Evolutionary conservation across 257 asterid genomes (phyloP).

Genomic region (Fraxinus quadrangulata): DNA sequence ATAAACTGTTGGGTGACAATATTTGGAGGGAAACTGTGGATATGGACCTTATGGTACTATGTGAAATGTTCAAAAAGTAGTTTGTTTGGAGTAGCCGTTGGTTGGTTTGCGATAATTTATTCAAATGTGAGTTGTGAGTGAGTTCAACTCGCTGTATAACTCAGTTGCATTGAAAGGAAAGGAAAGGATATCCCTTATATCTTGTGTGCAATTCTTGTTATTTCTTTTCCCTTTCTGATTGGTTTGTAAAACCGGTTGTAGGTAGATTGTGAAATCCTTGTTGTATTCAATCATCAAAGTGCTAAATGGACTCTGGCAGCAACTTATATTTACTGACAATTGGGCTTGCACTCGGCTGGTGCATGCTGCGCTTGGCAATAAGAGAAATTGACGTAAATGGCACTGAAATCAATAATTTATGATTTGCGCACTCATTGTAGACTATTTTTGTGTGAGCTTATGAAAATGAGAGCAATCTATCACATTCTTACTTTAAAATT

Average conservation of each 20-base stretch:
- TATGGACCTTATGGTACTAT: slow-evolving; percentile 21
- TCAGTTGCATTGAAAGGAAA: slow-evolving; percentile 33
- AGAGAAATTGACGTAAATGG: background rate
- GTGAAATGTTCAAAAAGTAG: slow-evolving; percentile 67
- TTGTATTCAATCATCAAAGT: background rate
- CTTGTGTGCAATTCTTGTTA: background rate
- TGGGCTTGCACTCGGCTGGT: background rate
- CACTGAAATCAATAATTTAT: background rate
- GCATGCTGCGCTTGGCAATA: background rate
- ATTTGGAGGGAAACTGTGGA: slow-evolving; percentile 69
- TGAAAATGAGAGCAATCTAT: no score
- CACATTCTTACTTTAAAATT: no score
- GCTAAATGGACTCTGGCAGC: background rate
- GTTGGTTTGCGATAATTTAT: slow-evolving; percentile 20
- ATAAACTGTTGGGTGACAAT: slow-evolving; percentile 16
- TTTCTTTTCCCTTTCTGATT: background rate
- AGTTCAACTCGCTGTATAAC: slow-evolving; percentile 45
- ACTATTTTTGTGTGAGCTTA: no score
- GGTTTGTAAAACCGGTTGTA: slow-evolving; percentile 4
- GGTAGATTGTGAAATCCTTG: background rate
- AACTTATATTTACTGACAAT: background rate
- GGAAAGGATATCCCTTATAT: background rate
- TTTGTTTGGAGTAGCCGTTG: slow-evolving; percentile 46
- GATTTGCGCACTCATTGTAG: no score
- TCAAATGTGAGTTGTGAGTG: slow-evolving; percentile 42